Conservation (phyloP, 495 filamentous ascomycete genomes). For the Aspergillus carlsbadensis region DNA sequence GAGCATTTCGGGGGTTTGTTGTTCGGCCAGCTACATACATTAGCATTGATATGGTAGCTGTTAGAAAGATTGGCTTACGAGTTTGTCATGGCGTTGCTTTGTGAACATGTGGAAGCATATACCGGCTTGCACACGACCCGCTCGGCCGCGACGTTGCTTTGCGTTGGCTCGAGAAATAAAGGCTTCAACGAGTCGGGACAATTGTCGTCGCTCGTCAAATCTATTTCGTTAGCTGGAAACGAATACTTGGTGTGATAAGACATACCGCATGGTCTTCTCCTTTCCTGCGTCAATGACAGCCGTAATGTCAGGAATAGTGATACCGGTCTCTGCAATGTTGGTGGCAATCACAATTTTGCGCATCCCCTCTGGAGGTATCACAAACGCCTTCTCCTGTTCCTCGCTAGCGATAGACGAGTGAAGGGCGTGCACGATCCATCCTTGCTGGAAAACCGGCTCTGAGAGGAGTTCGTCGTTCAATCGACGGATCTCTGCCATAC, state of each 20-base stretch:
- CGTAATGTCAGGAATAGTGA: slow-evolving; percentile 95
- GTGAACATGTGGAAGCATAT: slow-evolving; percentile 96
- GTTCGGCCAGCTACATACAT: slow-evolving; percentile 69
- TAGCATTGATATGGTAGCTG: not conserved
- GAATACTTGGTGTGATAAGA: not conserved
- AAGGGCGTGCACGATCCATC: slow-evolving; percentile 80
- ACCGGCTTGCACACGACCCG: slow-evolving; percentile 92
- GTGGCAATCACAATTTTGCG: slow-evolving; percentile 94
- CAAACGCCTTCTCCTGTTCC: slow-evolving; percentile 89
- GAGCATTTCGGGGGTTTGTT: slow-evolving; percentile 95
- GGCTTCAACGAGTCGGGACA: slow-evolving; percentile 84
- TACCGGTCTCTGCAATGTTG: slow-evolving; percentile 94
- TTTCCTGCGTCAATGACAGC: slow-evolving; percentile 94
- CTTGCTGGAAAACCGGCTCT: slow-evolving; percentile 63
- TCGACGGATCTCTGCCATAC: slow-evolving; percentile 87
- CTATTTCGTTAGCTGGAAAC: slow-evolving; percentile 21
- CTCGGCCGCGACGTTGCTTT: slow-evolving; percentile 89
- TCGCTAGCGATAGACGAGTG: slow-evolving; percentile 96
- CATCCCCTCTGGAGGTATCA: slow-evolving; percentile 73
- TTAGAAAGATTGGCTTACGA: slow-evolving; percentile 27
- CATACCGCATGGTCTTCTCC: slow-evolving; percentile 84
- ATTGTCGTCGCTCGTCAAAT: slow-evolving; percentile 87
- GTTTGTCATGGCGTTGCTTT: slow-evolving; percentile 73
- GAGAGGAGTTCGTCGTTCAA: slow-evolving; percentile 78
- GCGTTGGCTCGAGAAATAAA: slow-evolving; percentile 95